Evolutionary conservation across 345 rosid species (phyloP).

Genomic region (Dimocarpus longan): DNA sequence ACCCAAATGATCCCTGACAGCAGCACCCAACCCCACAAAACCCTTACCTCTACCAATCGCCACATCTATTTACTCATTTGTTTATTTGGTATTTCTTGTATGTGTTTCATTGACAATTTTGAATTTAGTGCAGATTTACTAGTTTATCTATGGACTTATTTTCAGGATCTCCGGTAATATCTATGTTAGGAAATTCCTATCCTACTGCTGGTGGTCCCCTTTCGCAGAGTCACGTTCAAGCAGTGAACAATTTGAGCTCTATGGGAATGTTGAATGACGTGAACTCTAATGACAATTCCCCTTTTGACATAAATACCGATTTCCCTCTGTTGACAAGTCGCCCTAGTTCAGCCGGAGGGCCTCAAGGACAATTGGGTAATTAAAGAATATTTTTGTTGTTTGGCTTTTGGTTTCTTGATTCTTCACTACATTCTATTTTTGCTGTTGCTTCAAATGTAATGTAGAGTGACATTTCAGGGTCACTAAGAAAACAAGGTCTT

Average conservation of each 20-base stretch:
- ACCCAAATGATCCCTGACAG: no score
- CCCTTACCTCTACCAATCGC: no score
- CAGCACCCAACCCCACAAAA: no score
- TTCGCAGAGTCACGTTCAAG: slow-evolving; percentile 85
- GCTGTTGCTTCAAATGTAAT: slow-evolving; percentile 21
- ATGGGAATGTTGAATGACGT: slow-evolving; percentile 89
- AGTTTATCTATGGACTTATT: slow-evolving; percentile 21
- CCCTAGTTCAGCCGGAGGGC: slow-evolving; percentile 95
- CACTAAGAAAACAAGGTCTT: slow-evolving; percentile 84
- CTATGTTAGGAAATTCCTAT: slow-evolving; percentile 81
- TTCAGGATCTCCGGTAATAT: slow-evolving; percentile 91
- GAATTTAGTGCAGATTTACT: background rate
- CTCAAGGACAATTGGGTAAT: slow-evolving; percentile 96
- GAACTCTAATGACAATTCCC: slow-evolving; percentile 79
- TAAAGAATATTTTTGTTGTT: slow-evolving; percentile 2
- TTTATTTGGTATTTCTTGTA: background rate
- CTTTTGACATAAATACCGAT: slow-evolving; percentile 91
- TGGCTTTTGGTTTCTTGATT: slow-evolving; percentile 15
- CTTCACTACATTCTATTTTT: background rate
- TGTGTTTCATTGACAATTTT: background rate
- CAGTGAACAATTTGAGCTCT: slow-evolving; percentile 77
- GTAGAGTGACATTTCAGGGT: slow-evolving; percentile 51
- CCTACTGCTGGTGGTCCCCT: slow-evolving; percentile 80
- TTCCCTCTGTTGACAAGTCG: slow-evolving; percentile 94
- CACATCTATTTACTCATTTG: background rate